phyloP scores from a whole-genome alignment of 2,329 filamentous ascomycete genomes.

The Colletotrichum orbiculare region DNA sequence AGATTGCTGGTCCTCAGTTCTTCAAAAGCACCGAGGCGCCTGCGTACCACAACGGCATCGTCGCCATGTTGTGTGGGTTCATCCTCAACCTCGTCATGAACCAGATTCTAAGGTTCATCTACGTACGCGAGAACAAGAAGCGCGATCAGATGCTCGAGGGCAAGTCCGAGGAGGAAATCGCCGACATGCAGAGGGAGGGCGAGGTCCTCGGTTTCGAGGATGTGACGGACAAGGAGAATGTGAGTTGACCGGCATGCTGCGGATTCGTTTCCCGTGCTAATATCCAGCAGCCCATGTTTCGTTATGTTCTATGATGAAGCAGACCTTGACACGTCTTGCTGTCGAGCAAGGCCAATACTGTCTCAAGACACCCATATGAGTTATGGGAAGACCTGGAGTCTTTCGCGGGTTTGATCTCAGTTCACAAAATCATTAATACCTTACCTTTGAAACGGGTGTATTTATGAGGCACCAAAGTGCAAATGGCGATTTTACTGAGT shows the following conservation, averaged over 20 bases:
- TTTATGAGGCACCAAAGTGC: no score
- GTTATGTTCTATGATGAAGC: slow-evolving; percentile 23
- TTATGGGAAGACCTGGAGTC: no score
- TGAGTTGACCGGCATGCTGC: neutral
- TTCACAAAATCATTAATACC: no score
- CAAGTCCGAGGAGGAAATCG: slow-evolving; percentile 28
- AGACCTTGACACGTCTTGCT: no score
- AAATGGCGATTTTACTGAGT: no score
- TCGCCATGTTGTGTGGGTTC: slow-evolving; percentile 29
- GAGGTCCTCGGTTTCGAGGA: slow-evolving; percentile 48
- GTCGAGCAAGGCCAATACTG: no score
- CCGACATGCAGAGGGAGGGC: slow-evolving; percentile 29
- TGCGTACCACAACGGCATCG: slow-evolving; percentile 31
- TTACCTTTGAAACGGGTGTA: no score
- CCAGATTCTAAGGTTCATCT: slow-evolving; percentile 22
- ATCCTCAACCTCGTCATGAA: slow-evolving; percentile 28
- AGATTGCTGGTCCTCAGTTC: slow-evolving; percentile 46
- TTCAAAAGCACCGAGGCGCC: slow-evolving; percentile 41
- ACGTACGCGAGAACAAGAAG: slow-evolving; percentile 26
- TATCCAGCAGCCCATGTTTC: slow-evolving; percentile 20
- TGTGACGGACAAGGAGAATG: slow-evolving; percentile 50
- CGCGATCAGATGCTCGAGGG: slow-evolving; percentile 24
- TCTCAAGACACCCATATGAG: no score
- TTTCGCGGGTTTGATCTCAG: no score
- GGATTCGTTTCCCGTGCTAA: neutral